Base-by-base conservation (phyloP, 805 yeast genomes). In the Kockiozyma suomiensis region DNA sequence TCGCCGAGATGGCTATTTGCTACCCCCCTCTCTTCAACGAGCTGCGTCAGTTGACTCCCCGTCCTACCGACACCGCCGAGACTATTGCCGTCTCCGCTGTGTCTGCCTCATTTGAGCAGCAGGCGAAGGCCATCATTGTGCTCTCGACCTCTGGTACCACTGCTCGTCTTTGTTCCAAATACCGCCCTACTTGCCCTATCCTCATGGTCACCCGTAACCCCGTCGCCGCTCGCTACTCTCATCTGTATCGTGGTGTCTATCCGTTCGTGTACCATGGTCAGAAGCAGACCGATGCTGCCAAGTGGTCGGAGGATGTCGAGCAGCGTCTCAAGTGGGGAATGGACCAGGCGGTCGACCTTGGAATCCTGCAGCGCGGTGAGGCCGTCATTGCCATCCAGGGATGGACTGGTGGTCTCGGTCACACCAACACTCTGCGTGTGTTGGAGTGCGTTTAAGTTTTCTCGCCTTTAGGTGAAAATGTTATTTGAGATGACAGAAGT, bases 241-340 rank as follows among this genome's bases (percentile, higher is more conserved):
- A 94, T 82, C 83, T 94, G 76, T 90, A 89, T 84, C 88, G 99
- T 81, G 99, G 99, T 79, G 98, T 94, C 68, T 94, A 92, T 81
- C 99, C 99, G 75, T 91, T 93, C 80, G 83, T 90, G 71, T 94
- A 88, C 83, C 78, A 79, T 64, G 79, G 83, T 75, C 79, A 76
- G 55, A 78, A 81, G 75, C 81, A 82, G 67, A 56, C 70, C 57
- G 77, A 76, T 46, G 74, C 78, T 54, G 88, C 83, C 73, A 85
- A 89, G 84, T 94, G 99, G 99, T 89, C 90, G 76, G 86, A 86
- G 75, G 99, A 94, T 79, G 97, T 93, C 69, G 98, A 94, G 83
- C 82, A 82, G 75, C 90, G 99, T 82, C 85, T 94, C 76, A 83
- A 88, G 79, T 87, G 87, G 85, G 98, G 97, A 77, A 86, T 93